phyloP scores from a whole-genome alignment of 768 basidiomycete genomes.

The Rhodotorula kratochvilovae region DNA sequence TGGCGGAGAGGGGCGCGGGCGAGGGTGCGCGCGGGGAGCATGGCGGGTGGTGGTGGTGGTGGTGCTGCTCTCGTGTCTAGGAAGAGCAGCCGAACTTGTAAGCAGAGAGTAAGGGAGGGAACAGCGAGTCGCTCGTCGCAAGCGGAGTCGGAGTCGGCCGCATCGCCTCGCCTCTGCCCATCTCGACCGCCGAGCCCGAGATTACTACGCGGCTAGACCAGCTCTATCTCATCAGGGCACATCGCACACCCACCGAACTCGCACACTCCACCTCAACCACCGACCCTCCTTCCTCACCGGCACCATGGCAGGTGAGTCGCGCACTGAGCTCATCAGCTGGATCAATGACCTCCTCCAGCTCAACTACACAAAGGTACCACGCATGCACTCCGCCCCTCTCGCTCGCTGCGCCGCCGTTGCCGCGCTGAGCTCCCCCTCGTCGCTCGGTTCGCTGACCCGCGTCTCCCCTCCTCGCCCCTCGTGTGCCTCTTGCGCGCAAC shows the following conservation, averaged over 20 bases:
- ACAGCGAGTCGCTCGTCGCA: neutral
- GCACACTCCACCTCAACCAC: neutral
- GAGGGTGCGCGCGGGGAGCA: neutral
- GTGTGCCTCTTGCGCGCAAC: neutral
- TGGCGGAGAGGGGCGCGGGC: neutral
- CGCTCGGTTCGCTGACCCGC: neutral
- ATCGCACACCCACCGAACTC: too few species aligned
- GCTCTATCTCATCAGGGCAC: too few species aligned
- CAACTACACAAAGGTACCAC: slow-evolving; percentile 77
- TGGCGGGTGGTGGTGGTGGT: too few species aligned
- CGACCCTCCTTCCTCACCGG: neutral
- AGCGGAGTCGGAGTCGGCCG: too few species aligned
- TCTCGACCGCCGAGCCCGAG: too few species aligned
- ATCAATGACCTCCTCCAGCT: slow-evolving; percentile 86
- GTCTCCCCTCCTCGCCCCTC: neutral
- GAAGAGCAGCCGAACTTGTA: too few species aligned
- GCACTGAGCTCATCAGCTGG: slow-evolving; percentile 82
- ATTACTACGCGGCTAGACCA: too few species aligned
- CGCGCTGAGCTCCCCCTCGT: too few species aligned
- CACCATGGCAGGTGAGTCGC: slow-evolving; percentile 35
- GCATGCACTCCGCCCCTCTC: slow-evolving; percentile 50
- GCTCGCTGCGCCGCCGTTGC: neutral
- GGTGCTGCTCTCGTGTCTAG: neutral
- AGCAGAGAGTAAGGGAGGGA: neutral
- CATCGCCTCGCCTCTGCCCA: too few species aligned